Evolutionary conservation across 2,329 filamentous ascomycete genomes (phyloP), one percentile per base, ranked within the genome.

Genomic region (Eutypella sp.): DNA sequence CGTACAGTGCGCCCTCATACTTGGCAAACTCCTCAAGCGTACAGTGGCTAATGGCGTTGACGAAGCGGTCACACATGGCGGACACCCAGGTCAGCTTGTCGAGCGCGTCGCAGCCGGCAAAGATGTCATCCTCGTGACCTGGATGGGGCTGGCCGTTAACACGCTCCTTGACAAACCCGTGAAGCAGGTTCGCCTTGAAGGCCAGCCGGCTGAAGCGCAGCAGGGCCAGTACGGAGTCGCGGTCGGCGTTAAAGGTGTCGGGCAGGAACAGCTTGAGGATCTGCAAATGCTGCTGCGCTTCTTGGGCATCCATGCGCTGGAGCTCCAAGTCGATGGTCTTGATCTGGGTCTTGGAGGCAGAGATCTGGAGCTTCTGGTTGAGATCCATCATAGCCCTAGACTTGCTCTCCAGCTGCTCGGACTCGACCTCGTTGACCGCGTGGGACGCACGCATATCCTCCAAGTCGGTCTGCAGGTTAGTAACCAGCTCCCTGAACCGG

Each of bases 301-400:
- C 89, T 57, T 95, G 85, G 0, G 91, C 90, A 57, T 95, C 89
- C 61, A 97, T 79, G 46, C 87, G 85, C 44, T 86, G 81, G 47
- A 97, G 73, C 64, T 97, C 91, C 24, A 96, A 75, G 55, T 96
- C 91, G 51, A 99, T 95, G 0, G 90, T 90, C 71, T 96, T 97
- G 59, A 89, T 84, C 64, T 96, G 92, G 3, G 92, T 87, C 71
- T 96, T 96, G 34, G 89, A 81, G 10, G 90, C 90, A 11, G 90
- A 95, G 46, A 87, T 80, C 61, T 96, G 92, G 37, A 99, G 78
- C 68, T 95, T 95, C 78, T 92, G 81, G 66, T 97, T 97, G 39
- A 99, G 78, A 60, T 99, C 92, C 81, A 96, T 87, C 85, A 99
- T 95, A 44, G 92, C 90, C 51, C 90, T 82, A 38, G 92, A 95